A percentile compares a stretch with the other conserved stretches of the same genome.
phyloP scores from a whole-genome alignment of 75 land plant genomes.

The Cupressus sempervirens region DNA sequence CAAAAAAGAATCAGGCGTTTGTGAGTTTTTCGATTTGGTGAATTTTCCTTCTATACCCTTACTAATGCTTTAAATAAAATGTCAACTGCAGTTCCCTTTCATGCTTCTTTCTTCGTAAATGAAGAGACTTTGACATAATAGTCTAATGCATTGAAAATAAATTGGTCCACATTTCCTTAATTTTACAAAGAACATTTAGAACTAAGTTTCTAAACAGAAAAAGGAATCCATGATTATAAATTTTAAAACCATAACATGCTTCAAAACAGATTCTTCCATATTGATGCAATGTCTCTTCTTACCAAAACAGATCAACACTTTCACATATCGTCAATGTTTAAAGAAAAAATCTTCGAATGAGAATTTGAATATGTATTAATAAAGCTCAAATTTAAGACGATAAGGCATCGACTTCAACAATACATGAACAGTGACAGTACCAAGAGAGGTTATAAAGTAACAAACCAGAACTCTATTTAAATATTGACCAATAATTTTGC shows the following conservation, averaged over 20 bases:
- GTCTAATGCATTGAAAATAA: background rate
- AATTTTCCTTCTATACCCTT: background rate
- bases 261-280: background rate
- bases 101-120: no score
- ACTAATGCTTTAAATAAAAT: background rate
- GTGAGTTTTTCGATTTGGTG: no score
- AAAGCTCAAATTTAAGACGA: background rate
- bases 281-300: background rate
- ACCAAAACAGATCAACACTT: background rate
- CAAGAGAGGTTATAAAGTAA: background rate
- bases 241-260: background rate
- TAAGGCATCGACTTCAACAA: background rate
- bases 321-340: background rate
- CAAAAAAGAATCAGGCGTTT: no score
- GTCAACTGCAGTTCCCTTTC: background rate
- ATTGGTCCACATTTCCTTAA: no score
- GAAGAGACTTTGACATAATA: background rate
- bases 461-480: background rate
- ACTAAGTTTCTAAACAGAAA: background rate
- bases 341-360: background rate
- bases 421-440: background rate
- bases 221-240: background rate
- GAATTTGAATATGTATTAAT: background rate
- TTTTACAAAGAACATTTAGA: no score
- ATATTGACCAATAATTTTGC: background rate